A percentile compares a stretch with the other conserved stretches of the same genome.
phyloP scores from a whole-genome alignment of 2,329 filamentous ascomycete species.

The Microsporum ferrugineum region DNA sequence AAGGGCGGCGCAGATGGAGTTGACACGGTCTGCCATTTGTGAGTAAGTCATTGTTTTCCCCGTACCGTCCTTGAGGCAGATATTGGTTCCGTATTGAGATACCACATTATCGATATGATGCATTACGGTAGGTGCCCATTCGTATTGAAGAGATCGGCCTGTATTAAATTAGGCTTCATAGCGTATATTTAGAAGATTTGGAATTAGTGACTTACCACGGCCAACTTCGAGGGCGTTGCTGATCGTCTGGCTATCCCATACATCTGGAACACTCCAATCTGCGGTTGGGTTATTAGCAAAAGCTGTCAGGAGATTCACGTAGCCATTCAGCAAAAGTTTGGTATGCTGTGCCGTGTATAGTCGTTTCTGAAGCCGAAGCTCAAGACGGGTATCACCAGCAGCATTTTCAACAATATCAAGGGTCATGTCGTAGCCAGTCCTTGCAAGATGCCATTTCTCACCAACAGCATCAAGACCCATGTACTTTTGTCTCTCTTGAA shows the following conservation, averaged over 20 bases:
- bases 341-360: conserved; percentile 23
- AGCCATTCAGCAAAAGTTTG: conserved; percentile 18
- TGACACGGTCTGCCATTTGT: conserved; percentile 23
- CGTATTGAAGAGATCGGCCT: not conserved
- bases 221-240: not conserved
- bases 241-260: not conserved
- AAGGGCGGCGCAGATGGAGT: conserved; percentile 27
- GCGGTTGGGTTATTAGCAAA: not conserved
- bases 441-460: conserved; percentile 11
- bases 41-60: conserved; percentile 27
- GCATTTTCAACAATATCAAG: conserved; percentile 31
- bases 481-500: conserved; percentile 8
- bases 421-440: conserved; percentile 24
- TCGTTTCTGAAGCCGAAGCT: conserved; percentile 20
- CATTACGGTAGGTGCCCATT: conserved; percentile 20
- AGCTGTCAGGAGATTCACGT: conserved; percentile 13
- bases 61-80: conserved; percentile 23
- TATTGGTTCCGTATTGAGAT: conserved; percentile 8
- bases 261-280: not conserved
- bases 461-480: not conserved
- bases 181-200: not conserved
- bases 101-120: conserved; percentile 30
- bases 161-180: not conserved
- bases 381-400: conserved; percentile 9
- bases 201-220: not conserved